These are phyloP conservation scores for Samsoniella hepiali DNA, from an alignment of 2,329 filamentous ascomycete genomes.

Conservation along the genomic window DNA sequence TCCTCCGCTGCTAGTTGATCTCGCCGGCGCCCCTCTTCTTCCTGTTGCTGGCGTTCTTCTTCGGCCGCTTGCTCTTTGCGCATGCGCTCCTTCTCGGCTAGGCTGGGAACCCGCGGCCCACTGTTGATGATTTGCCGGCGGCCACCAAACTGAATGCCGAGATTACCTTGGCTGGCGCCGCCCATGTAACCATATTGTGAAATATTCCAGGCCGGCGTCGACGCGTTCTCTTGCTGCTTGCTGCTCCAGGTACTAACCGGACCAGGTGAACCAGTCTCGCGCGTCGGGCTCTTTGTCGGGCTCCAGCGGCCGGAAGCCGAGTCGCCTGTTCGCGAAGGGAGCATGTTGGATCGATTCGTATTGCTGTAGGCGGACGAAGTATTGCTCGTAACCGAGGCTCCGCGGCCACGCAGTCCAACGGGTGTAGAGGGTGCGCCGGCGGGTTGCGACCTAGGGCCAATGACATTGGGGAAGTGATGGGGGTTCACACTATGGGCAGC, in stretches of 20 bases:
- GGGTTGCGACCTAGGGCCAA: conserved; percentile 67
- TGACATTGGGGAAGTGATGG: conserved; percentile 66
- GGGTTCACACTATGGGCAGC: conserved; percentile 75
- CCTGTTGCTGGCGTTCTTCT: conserved; percentile 55
- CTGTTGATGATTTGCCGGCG: conserved; percentile 88
- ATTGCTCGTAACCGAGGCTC: conserved; percentile 57
- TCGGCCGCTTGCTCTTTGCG: conserved; percentile 55
- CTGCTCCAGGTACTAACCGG: conserved; percentile 87
- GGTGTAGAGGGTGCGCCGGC: conserved; percentile 54
- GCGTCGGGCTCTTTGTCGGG: conserved; percentile 60
- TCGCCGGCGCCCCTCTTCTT: conserved; percentile 52
- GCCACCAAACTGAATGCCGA: conserved; percentile 88
- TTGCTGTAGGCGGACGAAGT: conserved; percentile 48
- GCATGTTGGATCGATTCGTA: conserved; percentile 32
- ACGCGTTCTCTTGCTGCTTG: conserved; percentile 73
- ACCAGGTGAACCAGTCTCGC: conserved; percentile 49
- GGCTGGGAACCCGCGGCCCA: conserved; percentile 71
- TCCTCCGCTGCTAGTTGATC: conserved; percentile 56
- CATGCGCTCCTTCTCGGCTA: conserved; percentile 78
- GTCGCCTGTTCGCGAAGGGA: conserved; percentile 53
- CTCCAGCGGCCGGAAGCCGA: conserved; percentile 56
- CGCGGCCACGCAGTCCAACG: conserved; percentile 41
- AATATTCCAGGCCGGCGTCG: conserved; percentile 94
- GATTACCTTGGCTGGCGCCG: conserved; percentile 90
- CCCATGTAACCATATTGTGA: conserved; percentile 98